phyloP scores from a whole-genome alignment of 495 filamentous ascomycete genomes.

The Lasiosphaeriaceae sp. region DNA sequence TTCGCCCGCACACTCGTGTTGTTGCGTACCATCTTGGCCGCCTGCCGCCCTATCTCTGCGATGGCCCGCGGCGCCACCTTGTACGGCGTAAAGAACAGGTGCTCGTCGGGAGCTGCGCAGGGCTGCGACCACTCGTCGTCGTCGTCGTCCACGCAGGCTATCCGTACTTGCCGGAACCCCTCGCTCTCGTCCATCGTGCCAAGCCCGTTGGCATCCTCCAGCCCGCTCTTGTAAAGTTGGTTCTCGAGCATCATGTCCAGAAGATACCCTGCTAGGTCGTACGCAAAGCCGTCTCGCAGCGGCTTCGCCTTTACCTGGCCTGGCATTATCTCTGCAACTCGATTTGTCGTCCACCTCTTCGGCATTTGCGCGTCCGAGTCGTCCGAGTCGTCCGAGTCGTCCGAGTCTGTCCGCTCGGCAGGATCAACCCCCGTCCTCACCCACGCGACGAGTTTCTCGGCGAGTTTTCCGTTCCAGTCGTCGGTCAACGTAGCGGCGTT shows the following conservation, averaged over 20 bases:
- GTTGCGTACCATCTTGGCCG: constrained; percentile 19
- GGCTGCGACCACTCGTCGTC: neutral
- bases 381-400: neutral
- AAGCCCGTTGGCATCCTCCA: constrained; percentile 28
- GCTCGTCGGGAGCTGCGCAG: constrained; percentile 26
- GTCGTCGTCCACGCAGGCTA: constrained; percentile 21
- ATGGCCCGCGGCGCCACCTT: constrained; percentile 27
- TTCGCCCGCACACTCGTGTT: constrained; percentile 3
- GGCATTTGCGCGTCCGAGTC: too few species aligned
- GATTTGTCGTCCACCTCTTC: too few species aligned
- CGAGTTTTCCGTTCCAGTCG: constrained; percentile 31
- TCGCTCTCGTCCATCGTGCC: constrained; percentile 17
- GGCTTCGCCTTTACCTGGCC: constrained; percentile 1
- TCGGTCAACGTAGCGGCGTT: constrained; percentile 32
- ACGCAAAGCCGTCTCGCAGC: constrained; percentile 26
- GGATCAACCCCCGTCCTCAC: neutral
- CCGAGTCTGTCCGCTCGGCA: too few species aligned
- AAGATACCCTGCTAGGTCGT: constrained; percentile 25
- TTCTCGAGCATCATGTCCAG: constrained; percentile 29
- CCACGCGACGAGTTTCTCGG: constrained; percentile 25
- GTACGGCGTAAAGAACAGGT: constrained; percentile 35
- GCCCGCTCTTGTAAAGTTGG: constrained; percentile 26
- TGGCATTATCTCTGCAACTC: too few species aligned
- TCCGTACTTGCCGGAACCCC: constrained; percentile 25
- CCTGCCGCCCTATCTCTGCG: constrained; percentile 28